Evolutionary conservation across 257 asterid genomes (phyloP).

Genomic region (Nicotiana noctiflora): DNA sequence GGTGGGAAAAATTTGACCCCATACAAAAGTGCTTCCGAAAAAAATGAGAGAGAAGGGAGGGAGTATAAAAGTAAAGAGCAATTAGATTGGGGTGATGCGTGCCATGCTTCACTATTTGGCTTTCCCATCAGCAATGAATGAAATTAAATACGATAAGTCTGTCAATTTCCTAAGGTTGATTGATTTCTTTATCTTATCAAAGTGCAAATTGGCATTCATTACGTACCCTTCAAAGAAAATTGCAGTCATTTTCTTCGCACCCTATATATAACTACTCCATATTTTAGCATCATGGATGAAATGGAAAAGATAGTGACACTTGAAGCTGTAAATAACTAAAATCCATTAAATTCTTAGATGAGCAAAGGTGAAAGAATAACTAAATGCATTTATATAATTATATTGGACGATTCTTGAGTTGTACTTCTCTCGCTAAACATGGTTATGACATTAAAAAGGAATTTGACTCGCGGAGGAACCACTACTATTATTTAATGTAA

Average conservation of each 20-base stretch:
- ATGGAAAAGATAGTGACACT: constrained; percentile 2
- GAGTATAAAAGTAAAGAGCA: neutral
- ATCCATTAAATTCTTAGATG: neutral
- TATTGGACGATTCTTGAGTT: neutral
- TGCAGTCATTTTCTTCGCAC: neutral
- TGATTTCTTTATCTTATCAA: constrained; percentile 8
- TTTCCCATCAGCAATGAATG: neutral
- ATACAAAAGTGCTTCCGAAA: too few relatives aligned
- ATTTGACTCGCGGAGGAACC: neutral
- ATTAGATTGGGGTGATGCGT: neutral
- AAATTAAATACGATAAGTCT: neutral
- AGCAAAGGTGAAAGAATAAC: neutral
- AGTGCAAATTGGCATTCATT: constrained; percentile 19
- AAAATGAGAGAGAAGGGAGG: neutral
- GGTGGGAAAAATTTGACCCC: too few relatives aligned
- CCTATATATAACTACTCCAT: neutral
- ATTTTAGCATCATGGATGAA: neutral
- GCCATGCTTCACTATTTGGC: neutral
- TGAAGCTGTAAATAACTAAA: neutral
- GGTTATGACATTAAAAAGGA: neutral
- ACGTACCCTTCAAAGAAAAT: neutral
- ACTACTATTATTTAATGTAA: neutral
- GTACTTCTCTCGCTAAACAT: neutral
- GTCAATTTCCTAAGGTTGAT: neutral
- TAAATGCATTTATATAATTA: neutral